These are phyloP conservation scores for Russula lepida DNA, from an alignment of 768 basidiomycete genomes.

Conservation along the genomic window DNA sequence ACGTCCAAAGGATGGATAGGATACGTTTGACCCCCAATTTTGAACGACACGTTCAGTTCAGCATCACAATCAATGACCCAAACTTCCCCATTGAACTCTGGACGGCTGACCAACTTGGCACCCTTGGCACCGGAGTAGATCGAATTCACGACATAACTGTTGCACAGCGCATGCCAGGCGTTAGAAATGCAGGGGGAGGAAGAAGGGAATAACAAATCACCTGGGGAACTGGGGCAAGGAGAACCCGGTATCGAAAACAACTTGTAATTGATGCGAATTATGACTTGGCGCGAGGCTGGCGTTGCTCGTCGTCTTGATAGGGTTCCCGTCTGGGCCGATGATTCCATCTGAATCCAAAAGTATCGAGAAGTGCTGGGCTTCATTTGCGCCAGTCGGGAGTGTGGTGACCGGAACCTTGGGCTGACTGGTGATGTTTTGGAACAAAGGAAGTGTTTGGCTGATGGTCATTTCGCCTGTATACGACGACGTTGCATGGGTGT, in stretches of 20 bases:
- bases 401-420: slow-evolving; percentile 42
- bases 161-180: background rate
- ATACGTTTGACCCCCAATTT: slow-evolving; percentile 46
- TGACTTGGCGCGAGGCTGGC: slow-evolving; percentile 62
- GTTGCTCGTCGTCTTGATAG: slow-evolving; percentile 36
- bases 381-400: slow-evolving; percentile 35
- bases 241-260: slow-evolving; percentile 63
- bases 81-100: slow-evolving; percentile 35
- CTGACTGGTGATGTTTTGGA: slow-evolving; percentile 40
- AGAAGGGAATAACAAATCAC: slow-evolving; percentile 24
- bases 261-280: slow-evolving; percentile 50
- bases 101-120: slow-evolving; percentile 37
- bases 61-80: slow-evolving; percentile 59
- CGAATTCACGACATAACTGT: slow-evolving; percentile 44
- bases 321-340: slow-evolving; percentile 50
- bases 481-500: slow-evolving; percentile 38
- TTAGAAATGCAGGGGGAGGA: slow-evolving; percentile 16
- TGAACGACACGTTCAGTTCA: slow-evolving; percentile 57
- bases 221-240: slow-evolving; percentile 52
- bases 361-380: slow-evolving; percentile 57
- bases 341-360: slow-evolving; percentile 54
- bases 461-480: slow-evolving; percentile 56
- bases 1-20: slow-evolving; percentile 64
- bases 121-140: slow-evolving; percentile 50
- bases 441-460: slow-evolving; percentile 47